These are phyloP conservation scores for Daldinia concentrica DNA, from an alignment of 495 filamentous ascomycete genomes.

Conservation along the genomic window DNA sequence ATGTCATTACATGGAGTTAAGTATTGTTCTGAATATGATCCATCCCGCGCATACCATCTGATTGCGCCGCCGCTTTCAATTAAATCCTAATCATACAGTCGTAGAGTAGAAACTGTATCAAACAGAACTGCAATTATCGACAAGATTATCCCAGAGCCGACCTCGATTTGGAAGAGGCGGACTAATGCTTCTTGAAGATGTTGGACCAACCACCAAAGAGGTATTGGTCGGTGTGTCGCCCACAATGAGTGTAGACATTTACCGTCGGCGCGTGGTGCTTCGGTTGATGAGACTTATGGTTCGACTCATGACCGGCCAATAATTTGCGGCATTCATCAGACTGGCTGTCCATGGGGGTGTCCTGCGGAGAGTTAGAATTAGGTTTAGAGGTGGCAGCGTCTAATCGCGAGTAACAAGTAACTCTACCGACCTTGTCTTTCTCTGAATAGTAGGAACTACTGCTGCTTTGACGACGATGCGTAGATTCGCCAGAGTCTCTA, in stretches of 20 bases:
- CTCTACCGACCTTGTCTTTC: conserved; percentile 41
- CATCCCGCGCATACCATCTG: conserved; percentile 13
- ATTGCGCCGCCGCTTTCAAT: conserved; percentile 18
- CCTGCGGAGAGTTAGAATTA: conserved; percentile 30
- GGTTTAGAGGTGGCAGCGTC: neutral
- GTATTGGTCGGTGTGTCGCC: conserved; percentile 48
- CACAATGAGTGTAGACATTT: conserved; percentile 48
- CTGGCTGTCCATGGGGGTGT: conserved; percentile 3
- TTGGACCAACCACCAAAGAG: conserved; percentile 46
- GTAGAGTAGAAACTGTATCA: conserved; percentile 22
- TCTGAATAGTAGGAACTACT: conserved; percentile 37
- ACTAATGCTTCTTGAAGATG: conserved; percentile 40
- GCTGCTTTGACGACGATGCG: conserved; percentile 37
- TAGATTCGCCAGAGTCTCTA: conserved; percentile 22
- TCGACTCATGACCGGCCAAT: conserved; percentile 9
- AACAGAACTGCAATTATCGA: conserved; percentile 11
- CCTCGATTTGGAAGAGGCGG: neutral
- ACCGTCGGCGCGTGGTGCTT: conserved; percentile 46
- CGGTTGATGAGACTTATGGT: conserved; percentile 18
- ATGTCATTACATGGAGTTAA: conserved; percentile 20
- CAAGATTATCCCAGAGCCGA: neutral
- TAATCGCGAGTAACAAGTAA: neutral
- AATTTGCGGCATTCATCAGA: conserved; percentile 25
- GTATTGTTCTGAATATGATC: conserved; percentile 14
- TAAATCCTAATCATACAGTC: conserved; percentile 19